Evolutionary conservation across 225 moss, liverwort and hornwort species (phyloP), one percentile per base, ranked within the genome.

Genomic region (Climacium dendroides): DNA sequence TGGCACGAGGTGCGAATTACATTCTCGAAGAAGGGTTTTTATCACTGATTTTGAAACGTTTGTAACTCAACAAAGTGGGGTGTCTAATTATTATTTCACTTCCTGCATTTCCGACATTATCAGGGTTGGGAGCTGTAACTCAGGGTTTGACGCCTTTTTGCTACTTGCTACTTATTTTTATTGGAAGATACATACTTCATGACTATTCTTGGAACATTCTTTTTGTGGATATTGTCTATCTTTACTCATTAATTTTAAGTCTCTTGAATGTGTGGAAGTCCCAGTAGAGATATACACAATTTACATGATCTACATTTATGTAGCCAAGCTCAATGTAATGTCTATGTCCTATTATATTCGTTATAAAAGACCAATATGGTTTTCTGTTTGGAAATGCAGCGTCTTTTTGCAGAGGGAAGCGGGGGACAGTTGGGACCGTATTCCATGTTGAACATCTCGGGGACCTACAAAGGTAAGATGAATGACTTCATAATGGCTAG

Each of bases 401-500:
- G 91, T 83, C 94, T 95, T 76, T 96, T 95, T 79, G 90, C 91
- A 78, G 98, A 96, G 79, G 92, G 94, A 59, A 93, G 89, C 87
- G 96, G 96, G 85, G 92, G 94, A 24, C 89, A 89, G 63, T 90
- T 95, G 95, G 98, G 96, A 32, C 98, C 96, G 23, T 98, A 96
- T 84, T 93, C 96, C 19, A 95, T 98, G 98, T 86, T 96, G 89
- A 98, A 98, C 87, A 98, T 98, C 70, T 96, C 96, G 25, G 98
- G 98, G 64, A 96, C 98, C 14, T 98, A 96, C 93, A 96, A 98
- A 92, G 98, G 98, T 96, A 81, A 83, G 65, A 16, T 47, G 16
- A 73, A 60, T 41, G 26, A 24, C 57, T 76, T 83, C 16, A 43
- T 39, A 39, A 72, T 78, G 75, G 48, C 39, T 57, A 64, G 65